Evolutionary conservation across 2,329 filamentous ascomycete species (phyloP), one percentile per base, ranked within the genome.

Genomic region (Neoascochyta sp.): DNA sequence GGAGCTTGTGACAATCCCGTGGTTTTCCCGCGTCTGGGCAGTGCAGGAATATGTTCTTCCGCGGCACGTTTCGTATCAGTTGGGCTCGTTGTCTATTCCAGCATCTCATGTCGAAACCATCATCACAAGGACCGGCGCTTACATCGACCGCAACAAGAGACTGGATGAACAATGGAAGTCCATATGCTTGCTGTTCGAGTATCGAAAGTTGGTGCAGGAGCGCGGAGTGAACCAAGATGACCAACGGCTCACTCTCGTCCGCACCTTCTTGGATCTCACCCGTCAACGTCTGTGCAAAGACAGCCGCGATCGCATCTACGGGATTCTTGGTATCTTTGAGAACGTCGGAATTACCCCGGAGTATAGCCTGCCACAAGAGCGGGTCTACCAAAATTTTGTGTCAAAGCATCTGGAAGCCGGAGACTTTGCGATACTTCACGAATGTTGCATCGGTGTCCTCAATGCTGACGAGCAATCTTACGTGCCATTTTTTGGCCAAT

Each of bases 221-320:
- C 25, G 26, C 10, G 21, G 13, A 9, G 4, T 14, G 3, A 16
- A 20, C 7, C 16, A 22, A 2, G 8, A 9, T 12, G 12, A 37
- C 9, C 18, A 25, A 10, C 29, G 22, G 9, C 16, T 37, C 5
- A 37, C 26, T 3, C 19, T 32, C 10, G 29, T 33, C 5, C 26
- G 34, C 2, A 32, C 15, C 1, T 37, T 37, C 6, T 27, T 37
- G 12, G 34, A 37, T 13, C 26, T 37, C 2, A 37, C 34, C 3
- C 29, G 34, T 11, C 23, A 28, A 13, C 29, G 34, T 9, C 9
- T 29, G 1, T 37, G 34, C 22, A 37, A 18, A 11, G 34, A 37
- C 11, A 33, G 29, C 17, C 34, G 34, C 8, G 34, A 37, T 26
- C 34, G 34, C 7, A 33, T 37, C 16, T 37, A 37, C 16, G 20